Base-by-base conservation (phyloP, 208 protist species). In the Dictyostelium gargantuum region DNA sequence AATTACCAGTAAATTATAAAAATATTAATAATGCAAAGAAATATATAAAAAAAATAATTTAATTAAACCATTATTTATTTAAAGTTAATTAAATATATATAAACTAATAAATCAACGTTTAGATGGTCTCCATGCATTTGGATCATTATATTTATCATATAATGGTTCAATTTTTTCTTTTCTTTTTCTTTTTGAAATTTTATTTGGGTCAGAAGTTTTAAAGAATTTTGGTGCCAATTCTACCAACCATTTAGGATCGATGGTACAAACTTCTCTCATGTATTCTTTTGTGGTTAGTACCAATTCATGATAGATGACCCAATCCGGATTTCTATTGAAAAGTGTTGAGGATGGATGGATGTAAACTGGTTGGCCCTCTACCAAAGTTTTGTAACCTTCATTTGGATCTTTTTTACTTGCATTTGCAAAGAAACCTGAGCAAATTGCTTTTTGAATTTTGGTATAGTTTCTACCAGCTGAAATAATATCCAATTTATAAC, bases 391-490 rank as follows among this genome's bases (percentile, higher is more conserved):
- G 66, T 98, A 98, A 9, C 97, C 97, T 66, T 98, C 96, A 72
- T 96, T 85, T 13, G 95, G 96, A 81, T 98, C 96, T 74, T 95
- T 95, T 52, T 96, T 92, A 1, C 99, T 98, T 1, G 98, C 99
- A 94, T 99, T 97, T 72, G 97, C 97, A 95, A 99, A 99, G 96
- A 99, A 99, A 21, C 99, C 99, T 13, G 97, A 97, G 15, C 96
- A 97, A 93, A 99, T 97, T 32, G 99, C 98, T 48, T 98, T 98
- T 48, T 98, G 97, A 56, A 99, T 97, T 68, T 95, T 95, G 38
- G 95, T 98, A 75, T 98, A 98, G 84, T 99, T 98, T 85, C 98
- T 98, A 38, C 98, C 98, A 82, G 97, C 97, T 19, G 97, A 98
- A 0, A 96, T 21, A 3, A 99, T 80, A 46, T 95, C 94, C 46